phyloP scores from a whole-genome alignment of 2,329 filamentous ascomycete species.

The Aspergillus sp. region DNA sequence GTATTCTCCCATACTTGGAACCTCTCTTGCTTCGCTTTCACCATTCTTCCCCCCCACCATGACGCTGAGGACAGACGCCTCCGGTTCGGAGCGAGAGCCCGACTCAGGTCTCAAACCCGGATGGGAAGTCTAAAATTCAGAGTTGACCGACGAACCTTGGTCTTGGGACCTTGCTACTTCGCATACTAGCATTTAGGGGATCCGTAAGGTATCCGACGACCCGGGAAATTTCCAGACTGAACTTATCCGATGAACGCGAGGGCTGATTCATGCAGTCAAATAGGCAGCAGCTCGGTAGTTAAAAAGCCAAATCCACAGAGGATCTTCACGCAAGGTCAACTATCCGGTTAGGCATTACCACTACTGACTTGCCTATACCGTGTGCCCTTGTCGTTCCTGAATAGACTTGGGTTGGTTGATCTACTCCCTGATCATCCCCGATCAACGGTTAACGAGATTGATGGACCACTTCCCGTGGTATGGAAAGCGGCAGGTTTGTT shows the following conservation, averaged over 20 bases:
- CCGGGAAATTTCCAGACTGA: background rate
- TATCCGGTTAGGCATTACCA: background rate
- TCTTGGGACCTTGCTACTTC: background rate
- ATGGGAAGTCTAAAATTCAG: background rate
- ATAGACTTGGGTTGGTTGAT: background rate
- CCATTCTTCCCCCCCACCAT: background rate
- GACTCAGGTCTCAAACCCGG: background rate
- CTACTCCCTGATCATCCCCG: background rate
- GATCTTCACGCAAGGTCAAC: background rate
- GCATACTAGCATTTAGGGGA: background rate
- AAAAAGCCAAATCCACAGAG: background rate
- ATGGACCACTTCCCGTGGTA: background rate
- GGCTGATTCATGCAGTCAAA: constrained; percentile 1
- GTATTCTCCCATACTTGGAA: background rate
- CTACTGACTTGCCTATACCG: too few relatives aligned
- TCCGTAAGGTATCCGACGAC: background rate
- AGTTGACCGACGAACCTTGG: background rate
- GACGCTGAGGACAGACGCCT: background rate
- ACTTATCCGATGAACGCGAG: background rate
- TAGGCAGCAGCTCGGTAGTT: constrained; percentile 4
- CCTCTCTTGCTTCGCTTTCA: background rate
- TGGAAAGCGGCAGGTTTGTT: background rate
- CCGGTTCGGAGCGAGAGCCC: background rate
- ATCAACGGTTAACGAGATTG: background rate
- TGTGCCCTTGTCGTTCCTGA: background rate